A percentile compares a stretch with the other conserved stretches of the same genome.
Conservation (phyloP, 2,329 filamentous ascomycete species). For the Colletotrichum theobromicola region DNA sequence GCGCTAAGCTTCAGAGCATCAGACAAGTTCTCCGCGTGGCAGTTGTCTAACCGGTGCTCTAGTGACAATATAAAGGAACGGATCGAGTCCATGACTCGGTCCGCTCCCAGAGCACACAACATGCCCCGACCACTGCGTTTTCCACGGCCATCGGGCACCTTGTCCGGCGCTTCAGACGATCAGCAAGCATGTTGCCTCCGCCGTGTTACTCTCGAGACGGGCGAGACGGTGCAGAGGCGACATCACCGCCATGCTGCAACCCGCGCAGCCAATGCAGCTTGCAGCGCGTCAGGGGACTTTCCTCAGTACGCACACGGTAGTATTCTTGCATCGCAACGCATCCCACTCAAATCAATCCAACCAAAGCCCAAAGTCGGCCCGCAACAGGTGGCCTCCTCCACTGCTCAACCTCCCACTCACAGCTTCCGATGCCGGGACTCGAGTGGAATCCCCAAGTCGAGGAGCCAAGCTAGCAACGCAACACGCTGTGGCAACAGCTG, state of each 20-base stretch:
- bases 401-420: neutral
- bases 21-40: neutral
- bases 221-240: neutral
- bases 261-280: neutral
- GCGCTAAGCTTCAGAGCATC: neutral
- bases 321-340: neutral
- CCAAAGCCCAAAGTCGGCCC: neutral
- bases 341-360: neutral
- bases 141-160: neutral
- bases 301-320: neutral
- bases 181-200: neutral
- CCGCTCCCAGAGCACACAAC: neutral
- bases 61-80: neutral
- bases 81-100: constrained; percentile 12
- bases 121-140: neutral
- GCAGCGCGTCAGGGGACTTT: neutral
- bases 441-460: neutral
- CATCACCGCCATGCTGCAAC: constrained; percentile 3
- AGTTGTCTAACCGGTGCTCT: neutral
- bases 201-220: neutral
- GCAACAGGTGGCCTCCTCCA: neutral
- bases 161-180: neutral
- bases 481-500: constrained; percentile 17
- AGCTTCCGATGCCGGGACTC: neutral
- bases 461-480: constrained; percentile 2